A percentile compares a stretch with the other conserved stretches of the same genome.
Conservation (phyloP, 179 eudicot genomes). For the Actinidia arguta region DNA sequence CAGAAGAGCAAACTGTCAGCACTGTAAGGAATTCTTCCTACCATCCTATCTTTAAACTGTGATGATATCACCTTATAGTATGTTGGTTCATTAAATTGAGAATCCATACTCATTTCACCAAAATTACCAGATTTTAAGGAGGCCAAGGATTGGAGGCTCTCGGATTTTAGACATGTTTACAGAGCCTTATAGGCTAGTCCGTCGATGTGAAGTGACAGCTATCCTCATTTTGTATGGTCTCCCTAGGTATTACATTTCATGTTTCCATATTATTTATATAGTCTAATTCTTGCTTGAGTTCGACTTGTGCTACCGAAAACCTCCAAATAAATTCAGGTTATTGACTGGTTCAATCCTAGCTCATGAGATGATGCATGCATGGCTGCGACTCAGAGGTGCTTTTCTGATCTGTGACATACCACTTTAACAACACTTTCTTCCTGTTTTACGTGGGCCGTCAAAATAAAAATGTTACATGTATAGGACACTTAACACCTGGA, state of each 20-base stretch:
- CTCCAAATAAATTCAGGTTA: slow-evolving; percentile 49
- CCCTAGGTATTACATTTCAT: slow-evolving; percentile 64
- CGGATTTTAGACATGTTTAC: slow-evolving; percentile 87
- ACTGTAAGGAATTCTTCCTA: slow-evolving; percentile 47
- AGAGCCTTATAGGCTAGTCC: slow-evolving; percentile 77
- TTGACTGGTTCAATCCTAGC: slow-evolving; percentile 97
- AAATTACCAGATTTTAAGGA: slow-evolving; percentile 65
- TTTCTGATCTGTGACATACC: slow-evolving; percentile 13
- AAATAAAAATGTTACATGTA: too few species aligned
- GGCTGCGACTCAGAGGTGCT: slow-evolving; percentile 90
- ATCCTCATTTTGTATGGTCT: slow-evolving; percentile 92
- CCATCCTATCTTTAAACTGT: background rate
- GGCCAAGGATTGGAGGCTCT: slow-evolving; percentile 86
- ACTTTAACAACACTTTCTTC: too few species aligned
- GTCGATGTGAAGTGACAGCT: slow-evolving; percentile 96
- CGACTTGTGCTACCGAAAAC: background rate
- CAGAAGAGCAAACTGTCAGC: slow-evolving; percentile 96
- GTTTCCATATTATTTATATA: background rate
- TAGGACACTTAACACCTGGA: too few species aligned
- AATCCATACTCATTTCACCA: background rate
- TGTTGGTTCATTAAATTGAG: background rate
- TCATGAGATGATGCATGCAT: slow-evolving; percentile 99
- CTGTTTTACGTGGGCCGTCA: too few species aligned
- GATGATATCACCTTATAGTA: background rate
- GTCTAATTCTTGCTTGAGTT: slow-evolving; percentile 11